Conservation (phyloP, 2,329 filamentous ascomycete genomes). For the Ophiocordyceps camponoti-saundersi region DNA sequence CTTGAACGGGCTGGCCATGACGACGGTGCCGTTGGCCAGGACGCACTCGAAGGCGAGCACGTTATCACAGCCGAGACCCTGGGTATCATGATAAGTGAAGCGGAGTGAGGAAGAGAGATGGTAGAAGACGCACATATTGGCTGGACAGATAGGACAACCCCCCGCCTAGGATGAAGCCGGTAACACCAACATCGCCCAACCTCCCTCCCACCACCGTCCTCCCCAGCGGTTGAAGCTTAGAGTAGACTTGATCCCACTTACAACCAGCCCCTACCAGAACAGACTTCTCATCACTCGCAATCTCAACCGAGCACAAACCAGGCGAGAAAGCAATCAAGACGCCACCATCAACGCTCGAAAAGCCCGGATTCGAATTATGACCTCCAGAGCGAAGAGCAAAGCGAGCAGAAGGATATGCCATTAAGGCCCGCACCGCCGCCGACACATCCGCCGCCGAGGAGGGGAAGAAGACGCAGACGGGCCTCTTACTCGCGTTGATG, state of each 20-base stretch:
- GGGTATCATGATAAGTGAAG: background rate
- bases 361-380: too few relatives aligned
- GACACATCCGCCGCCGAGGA: too few relatives aligned
- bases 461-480: too few relatives aligned
- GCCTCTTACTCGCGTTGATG: too few relatives aligned
- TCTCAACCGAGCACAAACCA: too few relatives aligned
- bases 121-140: conserved; percentile 27
- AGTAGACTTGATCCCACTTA: conserved; percentile 23
- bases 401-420: too few relatives aligned
- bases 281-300: too few relatives aligned
- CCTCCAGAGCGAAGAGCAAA: too few relatives aligned
- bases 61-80: background rate
- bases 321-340: too few relatives aligned
- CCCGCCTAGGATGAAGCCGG: conserved; percentile 34
- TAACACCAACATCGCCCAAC: conserved; percentile 28
- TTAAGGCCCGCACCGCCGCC: too few relatives aligned
- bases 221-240: conserved; percentile 21
- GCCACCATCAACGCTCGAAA: too few relatives aligned
- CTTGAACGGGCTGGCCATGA: background rate
- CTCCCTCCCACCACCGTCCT: conserved; percentile 25
- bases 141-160: conserved; percentile 33
- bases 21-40: background rate
- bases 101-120: too few relatives aligned
- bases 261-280: conserved; percentile 15
- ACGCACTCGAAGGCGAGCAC: background rate